A percentile compares a stretch with the other conserved stretches of the same genome.
phyloP scores from a whole-genome alignment of 352 stramenopile genomes.

The Globisporangium barbulae region DNA sequence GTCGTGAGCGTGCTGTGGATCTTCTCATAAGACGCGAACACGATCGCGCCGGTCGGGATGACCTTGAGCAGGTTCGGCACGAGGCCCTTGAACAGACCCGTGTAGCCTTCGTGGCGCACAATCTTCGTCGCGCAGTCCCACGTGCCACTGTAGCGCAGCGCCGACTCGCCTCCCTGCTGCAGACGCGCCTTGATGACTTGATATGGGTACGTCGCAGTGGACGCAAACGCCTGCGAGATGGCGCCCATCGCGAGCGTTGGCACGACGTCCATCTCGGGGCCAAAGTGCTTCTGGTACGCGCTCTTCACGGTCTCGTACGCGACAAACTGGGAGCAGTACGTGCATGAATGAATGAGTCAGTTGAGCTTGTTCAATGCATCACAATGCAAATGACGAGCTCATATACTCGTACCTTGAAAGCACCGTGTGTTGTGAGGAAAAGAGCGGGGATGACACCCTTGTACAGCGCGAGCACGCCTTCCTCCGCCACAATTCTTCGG shows the following conservation, averaged over 20 bases:
- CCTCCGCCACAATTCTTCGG: slow-evolving; percentile 92
- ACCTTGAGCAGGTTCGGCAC: slow-evolving; percentile 95
- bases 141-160: slow-evolving; percentile 89
- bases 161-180: slow-evolving; percentile 86
- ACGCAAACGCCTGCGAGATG: slow-evolving; percentile 77
- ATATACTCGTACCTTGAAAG: slow-evolving; percentile 79
- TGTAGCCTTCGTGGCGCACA: slow-evolving; percentile 87
- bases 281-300: slow-evolving; percentile 56
- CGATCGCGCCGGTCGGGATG: slow-evolving; percentile 95
- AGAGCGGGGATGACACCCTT: slow-evolving; percentile 94
- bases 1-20: slow-evolving; percentile 56
- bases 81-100: slow-evolving; percentile 95
- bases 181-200: slow-evolving; percentile 97
- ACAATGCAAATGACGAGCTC: background rate
- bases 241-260: slow-evolving; percentile 77
- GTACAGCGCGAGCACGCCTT: slow-evolving; percentile 94
- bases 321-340: slow-evolving; percentile 43
- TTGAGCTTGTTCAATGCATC: background rate
- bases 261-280: slow-evolving; percentile 63
- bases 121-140: slow-evolving; percentile 90
- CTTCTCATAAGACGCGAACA: slow-evolving; percentile 87
- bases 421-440: slow-evolving; percentile 96
- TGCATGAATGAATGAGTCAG: background rate
- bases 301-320: slow-evolving; percentile 77
- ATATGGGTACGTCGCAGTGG: slow-evolving; percentile 91